Evolutionary conservation across 225 moss, liverwort and hornwort species (phyloP).

Genomic region (Physcomitrellopsis africana): DNA sequence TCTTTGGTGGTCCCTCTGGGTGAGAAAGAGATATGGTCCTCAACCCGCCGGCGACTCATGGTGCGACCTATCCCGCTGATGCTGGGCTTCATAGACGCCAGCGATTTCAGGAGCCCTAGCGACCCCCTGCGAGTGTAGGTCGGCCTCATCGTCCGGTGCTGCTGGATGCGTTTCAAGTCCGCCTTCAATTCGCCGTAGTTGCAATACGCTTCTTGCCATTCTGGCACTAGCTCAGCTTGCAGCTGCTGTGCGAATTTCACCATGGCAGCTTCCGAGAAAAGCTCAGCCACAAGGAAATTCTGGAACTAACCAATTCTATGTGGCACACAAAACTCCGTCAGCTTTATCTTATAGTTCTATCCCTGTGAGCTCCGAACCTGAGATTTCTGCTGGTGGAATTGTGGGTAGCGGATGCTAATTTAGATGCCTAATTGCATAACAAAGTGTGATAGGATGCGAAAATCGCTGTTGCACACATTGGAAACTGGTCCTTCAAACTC

Average conservation of each 20-base stretch:
- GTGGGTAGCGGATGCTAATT: too few relatives aligned
- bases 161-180: constrained; percentile 43
- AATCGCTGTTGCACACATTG: too few relatives aligned
- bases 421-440: too few relatives aligned
- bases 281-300: too few relatives aligned
- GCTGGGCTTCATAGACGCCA: constrained; percentile 37
- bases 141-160: constrained; percentile 30
- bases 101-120: constrained; percentile 35
- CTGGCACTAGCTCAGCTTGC: constrained; percentile 36
- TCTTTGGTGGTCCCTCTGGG: constrained; percentile 6
- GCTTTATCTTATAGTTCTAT: too few relatives aligned
- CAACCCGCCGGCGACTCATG: constrained; percentile 9
- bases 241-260: constrained; percentile 45
- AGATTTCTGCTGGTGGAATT: too few relatives aligned
- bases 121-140: constrained; percentile 36
- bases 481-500: too few relatives aligned
- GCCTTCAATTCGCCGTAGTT: constrained; percentile 41
- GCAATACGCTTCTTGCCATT: constrained; percentile 58
- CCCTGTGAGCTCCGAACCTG: too few relatives aligned
- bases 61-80: neutral
- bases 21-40: neutral
- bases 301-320: too few relatives aligned
- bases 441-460: too few relatives aligned
- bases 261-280: constrained; percentile 27
- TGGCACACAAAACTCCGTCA: too few relatives aligned